Percentiles rank a stretch among this genome's conserved stretches.
Evolutionary conservation across 2,329 filamentous ascomycete genomes (phyloP).

Genomic region (Pyrenophora graminea): DNA sequence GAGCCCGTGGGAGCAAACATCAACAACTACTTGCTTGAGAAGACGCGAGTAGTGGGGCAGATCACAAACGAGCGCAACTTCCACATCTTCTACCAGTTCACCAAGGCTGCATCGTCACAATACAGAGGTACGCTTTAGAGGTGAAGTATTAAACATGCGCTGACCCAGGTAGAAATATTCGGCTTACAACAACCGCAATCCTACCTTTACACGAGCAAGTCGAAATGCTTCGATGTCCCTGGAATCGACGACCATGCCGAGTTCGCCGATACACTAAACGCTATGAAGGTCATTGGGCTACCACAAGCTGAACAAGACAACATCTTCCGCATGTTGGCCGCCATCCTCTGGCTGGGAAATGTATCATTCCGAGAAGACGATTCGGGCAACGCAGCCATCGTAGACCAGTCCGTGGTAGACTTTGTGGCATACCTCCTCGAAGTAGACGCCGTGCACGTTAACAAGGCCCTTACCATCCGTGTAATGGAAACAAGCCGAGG

Average conservation of each 20-base stretch:
- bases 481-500: conserved; percentile 75
- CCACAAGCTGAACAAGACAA: conserved; percentile 88
- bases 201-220: conserved; percentile 90
- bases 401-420: conserved; percentile 88
- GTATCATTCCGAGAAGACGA: conserved; percentile 90
- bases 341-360: conserved; percentile 93
- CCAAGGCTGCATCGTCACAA: conserved; percentile 85
- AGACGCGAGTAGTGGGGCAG: conserved; percentile 91
- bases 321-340: conserved; percentile 92
- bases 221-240: conserved; percentile 91
- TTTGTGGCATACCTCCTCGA: conserved; percentile 94
- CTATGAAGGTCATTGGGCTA: conserved; percentile 93
- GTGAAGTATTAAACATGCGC: background rate
- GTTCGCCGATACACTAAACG: conserved; percentile 85
- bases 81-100: conserved; percentile 99
- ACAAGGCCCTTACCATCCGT: conserved; percentile 86
- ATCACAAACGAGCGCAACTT: conserved; percentile 96
- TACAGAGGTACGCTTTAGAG: conserved; percentile 64
- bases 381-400: conserved; percentile 81
- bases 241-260: conserved; percentile 92
- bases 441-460: conserved; percentile 76
- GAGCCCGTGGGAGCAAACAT: conserved; percentile 97
- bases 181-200: conserved; percentile 90
- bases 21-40: conserved; percentile 96
- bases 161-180: conserved; percentile 64